Conservation (phyloP, 1,284 basidiomycete genomes). For the Wolfiporia cocos region DNA sequence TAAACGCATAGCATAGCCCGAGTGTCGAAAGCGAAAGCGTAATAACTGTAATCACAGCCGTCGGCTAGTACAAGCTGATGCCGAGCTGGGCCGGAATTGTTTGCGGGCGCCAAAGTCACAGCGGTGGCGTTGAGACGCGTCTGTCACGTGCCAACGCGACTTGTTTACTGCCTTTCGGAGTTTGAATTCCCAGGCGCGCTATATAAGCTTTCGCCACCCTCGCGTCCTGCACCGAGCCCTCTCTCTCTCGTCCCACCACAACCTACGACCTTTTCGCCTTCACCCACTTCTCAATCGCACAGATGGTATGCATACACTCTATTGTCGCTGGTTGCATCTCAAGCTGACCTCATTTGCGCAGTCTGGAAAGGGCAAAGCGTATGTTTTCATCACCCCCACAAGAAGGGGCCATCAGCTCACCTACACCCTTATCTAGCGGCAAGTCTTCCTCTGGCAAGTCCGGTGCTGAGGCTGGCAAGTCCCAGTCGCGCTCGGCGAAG, state of each 20-base stretch:
- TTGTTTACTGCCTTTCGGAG: conserved; percentile 27
- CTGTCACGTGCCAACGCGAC: conserved; percentile 21
- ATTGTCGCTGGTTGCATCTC: conserved; percentile 3
- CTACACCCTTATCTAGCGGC: conserved; percentile 30
- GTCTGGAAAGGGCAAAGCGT: conserved; percentile 55
- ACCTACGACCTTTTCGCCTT: conserved; percentile 12
- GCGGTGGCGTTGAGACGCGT: conserved; percentile 21
- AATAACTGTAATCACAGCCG: too few relatives aligned
- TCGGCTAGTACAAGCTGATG: too few relatives aligned
- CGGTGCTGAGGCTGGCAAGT: conserved; percentile 39
- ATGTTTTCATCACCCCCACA: conserved; percentile 6
- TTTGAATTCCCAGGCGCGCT: conserved; percentile 25
- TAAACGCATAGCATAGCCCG: too few relatives aligned
- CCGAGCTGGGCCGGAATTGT: too few relatives aligned
- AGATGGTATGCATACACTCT: conserved; percentile 24
- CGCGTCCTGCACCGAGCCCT: conserved; percentile 19
- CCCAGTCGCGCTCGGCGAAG: conserved; percentile 70
- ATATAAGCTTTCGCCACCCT: conserved; percentile 23
- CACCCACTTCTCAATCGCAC: conserved; percentile 13
- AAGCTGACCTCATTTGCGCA: conserved; percentile 20
- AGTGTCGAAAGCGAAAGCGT: too few relatives aligned
- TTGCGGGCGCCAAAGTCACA: too few relatives aligned
- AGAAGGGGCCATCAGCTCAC: conserved; percentile 9
- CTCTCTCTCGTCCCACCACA: conserved; percentile 24
- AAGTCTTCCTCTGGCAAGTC: conserved; percentile 53